Percentiles rank a stretch among this genome's conserved stretches.
phyloP scores from a whole-genome alignment of 805 yeast genomes.

The Candida bentonensis region DNA sequence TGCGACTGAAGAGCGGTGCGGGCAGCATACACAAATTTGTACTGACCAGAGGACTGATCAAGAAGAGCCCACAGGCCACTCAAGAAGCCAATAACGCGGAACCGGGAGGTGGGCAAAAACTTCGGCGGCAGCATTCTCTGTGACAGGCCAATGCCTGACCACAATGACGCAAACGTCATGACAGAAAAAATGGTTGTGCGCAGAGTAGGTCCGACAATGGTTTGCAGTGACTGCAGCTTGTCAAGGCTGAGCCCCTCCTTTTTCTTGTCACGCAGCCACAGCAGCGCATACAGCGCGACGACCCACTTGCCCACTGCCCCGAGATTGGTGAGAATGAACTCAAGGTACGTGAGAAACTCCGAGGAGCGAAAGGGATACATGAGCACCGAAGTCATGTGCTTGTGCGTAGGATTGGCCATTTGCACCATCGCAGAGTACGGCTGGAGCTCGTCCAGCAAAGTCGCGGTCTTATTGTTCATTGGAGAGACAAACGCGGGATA shows the following conservation, averaged over 20 bases:
- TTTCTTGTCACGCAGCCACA: constrained; percentile 8
- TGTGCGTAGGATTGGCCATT: background rate
- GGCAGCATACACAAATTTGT: constrained; percentile 21
- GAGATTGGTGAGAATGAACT: constrained; percentile 14
- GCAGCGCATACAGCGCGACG: constrained; percentile 16
- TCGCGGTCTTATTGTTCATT: constrained; percentile 12
- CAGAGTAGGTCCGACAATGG: constrained; percentile 13
- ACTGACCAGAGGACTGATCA: constrained; percentile 20
- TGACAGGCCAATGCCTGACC: constrained; percentile 25
- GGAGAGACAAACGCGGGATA: constrained; percentile 22
- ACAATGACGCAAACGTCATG: constrained; percentile 22
- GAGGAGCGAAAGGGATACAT: constrained; percentile 5
- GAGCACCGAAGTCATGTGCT: background rate
- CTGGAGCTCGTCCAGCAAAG: constrained; percentile 9
- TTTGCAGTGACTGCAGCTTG: constrained; percentile 4
- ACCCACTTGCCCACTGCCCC: constrained; percentile 16
- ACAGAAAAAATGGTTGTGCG: constrained; percentile 22
- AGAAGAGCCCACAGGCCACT: constrained; percentile 29
- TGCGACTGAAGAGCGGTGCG: constrained; percentile 24
- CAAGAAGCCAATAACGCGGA: constrained; percentile 25
- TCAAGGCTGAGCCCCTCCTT: background rate
- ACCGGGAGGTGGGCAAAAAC: constrained; percentile 20
- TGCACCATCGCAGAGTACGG: background rate
- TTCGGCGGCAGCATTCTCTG: constrained; percentile 20
- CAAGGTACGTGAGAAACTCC: constrained; percentile 14